These are phyloP conservation scores for Fraxinus excelsior DNA, from an alignment of 257 asterid genomes.

Conservation along the genomic window DNA sequence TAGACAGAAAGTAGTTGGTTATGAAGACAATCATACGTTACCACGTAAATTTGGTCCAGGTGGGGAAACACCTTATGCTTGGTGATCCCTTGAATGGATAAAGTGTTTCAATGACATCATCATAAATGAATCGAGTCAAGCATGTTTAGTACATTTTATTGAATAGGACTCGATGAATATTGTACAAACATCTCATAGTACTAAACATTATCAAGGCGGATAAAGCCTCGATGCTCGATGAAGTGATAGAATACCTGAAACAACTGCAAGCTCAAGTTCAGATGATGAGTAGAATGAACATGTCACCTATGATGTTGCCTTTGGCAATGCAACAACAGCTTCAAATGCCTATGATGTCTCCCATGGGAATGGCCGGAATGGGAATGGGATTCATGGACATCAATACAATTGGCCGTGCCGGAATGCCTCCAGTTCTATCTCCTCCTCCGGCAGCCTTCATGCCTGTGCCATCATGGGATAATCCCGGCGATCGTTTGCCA, in stretches of 20 bases:
- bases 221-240: constrained; percentile 87
- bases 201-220: constrained; percentile 52
- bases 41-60: constrained; percentile 22
- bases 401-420: constrained; percentile 43
- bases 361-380: constrained; percentile 44
- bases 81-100: not conserved
- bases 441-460: constrained; percentile 41
- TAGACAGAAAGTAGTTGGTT: constrained; percentile 39
- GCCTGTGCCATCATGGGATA: constrained; percentile 66
- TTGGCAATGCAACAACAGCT: constrained; percentile 76
- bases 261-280: constrained; percentile 74
- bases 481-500: constrained; percentile 33
- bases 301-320: constrained; percentile 67
- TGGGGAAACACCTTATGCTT: not conserved
- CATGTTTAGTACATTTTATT: not conserved
- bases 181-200: not conserved
- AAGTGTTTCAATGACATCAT: not conserved
- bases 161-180: not conserved
- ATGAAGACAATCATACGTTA: constrained; percentile 29
- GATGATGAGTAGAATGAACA: constrained; percentile 71
- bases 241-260: constrained; percentile 73
- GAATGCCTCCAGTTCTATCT: constrained; percentile 28
- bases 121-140: not conserved
- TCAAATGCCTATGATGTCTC: constrained; percentile 76
- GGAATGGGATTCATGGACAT: constrained; percentile 56